A percentile compares a stretch with the other conserved stretches of the same genome.
These are phyloP conservation scores for Microdochium trichocladiopsis DNA, from an alignment of 2,329 filamentous ascomycete species.

Conservation along the genomic window DNA sequence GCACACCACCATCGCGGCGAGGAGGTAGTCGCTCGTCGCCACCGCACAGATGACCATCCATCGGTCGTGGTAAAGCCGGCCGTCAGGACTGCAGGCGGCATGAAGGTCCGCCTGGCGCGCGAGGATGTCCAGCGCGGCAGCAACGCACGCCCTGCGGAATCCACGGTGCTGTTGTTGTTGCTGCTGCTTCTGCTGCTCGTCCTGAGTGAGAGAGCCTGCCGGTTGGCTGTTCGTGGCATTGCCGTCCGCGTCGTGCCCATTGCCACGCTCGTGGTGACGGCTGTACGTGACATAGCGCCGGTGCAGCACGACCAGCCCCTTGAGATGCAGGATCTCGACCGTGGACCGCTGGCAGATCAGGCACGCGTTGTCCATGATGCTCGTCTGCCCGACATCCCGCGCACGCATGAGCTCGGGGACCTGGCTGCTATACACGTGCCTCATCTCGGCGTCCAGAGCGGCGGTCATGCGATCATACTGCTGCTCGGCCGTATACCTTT, in stretches of 20 bases:
- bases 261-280: too few relatives aligned
- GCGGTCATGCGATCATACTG: too few relatives aligned
- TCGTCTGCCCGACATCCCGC: conserved; percentile 8
- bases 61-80: conserved; percentile 31
- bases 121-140: conserved; percentile 16
- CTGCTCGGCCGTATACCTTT: not conserved
- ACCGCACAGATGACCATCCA: conserved; percentile 36
- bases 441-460: conserved; percentile 12
- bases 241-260: too few relatives aligned
- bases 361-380: conserved; percentile 14
- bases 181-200: not conserved
- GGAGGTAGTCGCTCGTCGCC: conserved; percentile 39
- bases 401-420: conserved; percentile 16
- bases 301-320: conserved; percentile 23
- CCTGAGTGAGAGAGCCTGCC: too few relatives aligned
- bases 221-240: too few relatives aligned
- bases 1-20: conserved; percentile 44
- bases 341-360: conserved; percentile 17
- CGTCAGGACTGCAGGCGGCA: conserved; percentile 29
- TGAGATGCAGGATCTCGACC: conserved; percentile 21
- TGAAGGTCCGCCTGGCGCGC: conserved; percentile 21
- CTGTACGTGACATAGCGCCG: conserved; percentile 15
- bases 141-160: conserved; percentile 15
- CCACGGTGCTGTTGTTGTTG: conserved; percentile 5
- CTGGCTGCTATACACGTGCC: conserved; percentile 6